Conservation (phyloP, 2,329 filamentous ascomycete genomes). For the Monosporascus sp. region DNA sequence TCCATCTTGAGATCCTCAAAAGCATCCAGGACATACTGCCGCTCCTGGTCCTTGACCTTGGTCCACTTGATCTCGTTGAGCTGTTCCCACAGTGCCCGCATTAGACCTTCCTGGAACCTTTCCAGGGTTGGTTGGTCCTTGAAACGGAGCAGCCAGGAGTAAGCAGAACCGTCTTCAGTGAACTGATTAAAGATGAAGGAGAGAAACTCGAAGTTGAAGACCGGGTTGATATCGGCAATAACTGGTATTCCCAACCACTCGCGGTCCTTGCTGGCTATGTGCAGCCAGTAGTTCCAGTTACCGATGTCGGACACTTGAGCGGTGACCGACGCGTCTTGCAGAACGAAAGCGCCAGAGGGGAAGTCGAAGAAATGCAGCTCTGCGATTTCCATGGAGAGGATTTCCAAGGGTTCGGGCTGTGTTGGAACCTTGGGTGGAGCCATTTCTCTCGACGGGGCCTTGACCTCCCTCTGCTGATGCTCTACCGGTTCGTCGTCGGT, state of each 20-base stretch:
- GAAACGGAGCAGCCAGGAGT: constrained; percentile 93
- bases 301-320: constrained; percentile 82
- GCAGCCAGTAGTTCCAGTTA: constrained; percentile 92
- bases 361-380: constrained; percentile 96
- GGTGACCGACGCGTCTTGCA: constrained; percentile 69
- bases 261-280: constrained; percentile 69
- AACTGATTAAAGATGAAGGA: constrained; percentile 99
- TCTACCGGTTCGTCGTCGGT: constrained; percentile 25
- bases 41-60: constrained; percentile 86
- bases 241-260: constrained; percentile 86
- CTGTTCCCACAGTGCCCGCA: constrained; percentile 96
- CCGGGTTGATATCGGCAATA: constrained; percentile 87
- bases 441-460: constrained; percentile 14
- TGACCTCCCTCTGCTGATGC: constrained; percentile 24
- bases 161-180: constrained; percentile 78
- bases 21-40: constrained; percentile 90
- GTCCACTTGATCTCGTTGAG: constrained; percentile 90
- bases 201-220: constrained; percentile 98
- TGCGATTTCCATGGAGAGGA: constrained; percentile 68
- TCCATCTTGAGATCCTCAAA: constrained; percentile 95
- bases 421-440: constrained; percentile 52
- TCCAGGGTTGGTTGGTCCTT: constrained; percentile 76
- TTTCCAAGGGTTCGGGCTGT: constrained; percentile 65
- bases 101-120: constrained; percentile 85
- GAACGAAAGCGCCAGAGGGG: constrained; percentile 74